These are phyloP conservation scores for Pyrus pyrifolia DNA, from an alignment of 306 rosid species.

Conservation along the genomic window DNA sequence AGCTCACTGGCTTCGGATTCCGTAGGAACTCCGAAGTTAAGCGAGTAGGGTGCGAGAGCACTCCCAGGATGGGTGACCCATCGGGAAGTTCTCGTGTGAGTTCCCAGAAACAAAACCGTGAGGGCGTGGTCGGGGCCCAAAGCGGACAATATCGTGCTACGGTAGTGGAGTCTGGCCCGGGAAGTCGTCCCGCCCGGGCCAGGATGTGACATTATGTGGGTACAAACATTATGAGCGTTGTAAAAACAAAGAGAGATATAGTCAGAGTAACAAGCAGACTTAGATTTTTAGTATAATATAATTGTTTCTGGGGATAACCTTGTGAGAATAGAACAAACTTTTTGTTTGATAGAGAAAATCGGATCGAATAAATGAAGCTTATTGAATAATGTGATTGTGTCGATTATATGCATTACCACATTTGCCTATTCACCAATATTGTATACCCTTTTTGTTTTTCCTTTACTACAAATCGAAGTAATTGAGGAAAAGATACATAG, in stretches of 20 bases:
- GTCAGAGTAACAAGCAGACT: background rate
- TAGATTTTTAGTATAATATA: background rate
- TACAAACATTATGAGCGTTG: rapidly evolving
- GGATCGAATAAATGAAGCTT: background rate
- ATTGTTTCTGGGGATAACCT: background rate
- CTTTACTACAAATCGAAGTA: background rate
- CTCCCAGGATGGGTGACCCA: too few species aligned
- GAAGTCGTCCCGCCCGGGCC: too few species aligned
- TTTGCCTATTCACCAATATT: background rate
- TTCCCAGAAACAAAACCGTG: too few species aligned
- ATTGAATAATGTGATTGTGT: background rate
- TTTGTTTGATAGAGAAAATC: background rate
- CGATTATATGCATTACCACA: background rate
- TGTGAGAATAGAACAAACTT: background rate
- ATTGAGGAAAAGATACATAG: background rate
- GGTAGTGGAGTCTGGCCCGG: too few species aligned
- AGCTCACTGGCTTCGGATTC: too few species aligned
- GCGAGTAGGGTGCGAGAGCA: too few species aligned
- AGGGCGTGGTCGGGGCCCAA: too few species aligned
- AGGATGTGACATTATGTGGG: too few species aligned
- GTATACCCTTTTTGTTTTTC: background rate
- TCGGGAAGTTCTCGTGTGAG: too few species aligned
- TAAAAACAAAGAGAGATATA: too few species aligned
- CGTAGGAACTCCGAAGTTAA: too few species aligned
- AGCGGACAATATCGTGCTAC: too few species aligned